These are phyloP conservation scores for Kwoniella pini DNA, from an alignment of 768 basidiomycete species.

Conservation along the genomic window DNA sequence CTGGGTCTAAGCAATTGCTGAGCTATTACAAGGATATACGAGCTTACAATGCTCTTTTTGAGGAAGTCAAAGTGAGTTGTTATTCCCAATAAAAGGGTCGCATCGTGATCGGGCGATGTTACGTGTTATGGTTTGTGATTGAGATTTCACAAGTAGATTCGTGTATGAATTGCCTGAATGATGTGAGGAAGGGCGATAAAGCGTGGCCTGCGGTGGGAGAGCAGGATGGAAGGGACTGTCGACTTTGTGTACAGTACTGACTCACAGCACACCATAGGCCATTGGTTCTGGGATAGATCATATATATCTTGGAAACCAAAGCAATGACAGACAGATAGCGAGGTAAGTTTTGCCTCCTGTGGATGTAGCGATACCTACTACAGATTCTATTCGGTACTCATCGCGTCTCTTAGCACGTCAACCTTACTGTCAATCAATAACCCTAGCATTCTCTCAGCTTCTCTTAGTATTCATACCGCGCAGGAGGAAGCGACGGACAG, in stretches of 20 bases:
- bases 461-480: slow-evolving; percentile 14
- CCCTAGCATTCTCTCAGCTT: slow-evolving; percentile 1
- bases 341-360: slow-evolving; percentile 2
- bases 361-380: no score
- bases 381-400: no score
- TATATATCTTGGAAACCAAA: slow-evolving; percentile 14
- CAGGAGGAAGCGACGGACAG: slow-evolving; percentile 17
- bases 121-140: background rate
- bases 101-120: background rate
- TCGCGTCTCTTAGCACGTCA: no score
- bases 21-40: slow-evolving; percentile 28
- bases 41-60: slow-evolving; percentile 9
- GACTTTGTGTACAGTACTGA: no score
- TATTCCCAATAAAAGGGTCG: no score
- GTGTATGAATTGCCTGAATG: no score
- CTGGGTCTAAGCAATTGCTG: slow-evolving; percentile 22
- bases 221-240: no score
- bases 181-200: no score
- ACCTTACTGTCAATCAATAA: no score
- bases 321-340: background rate
- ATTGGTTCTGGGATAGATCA: slow-evolving; percentile 15
- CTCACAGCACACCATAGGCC: slow-evolving; percentile 12
- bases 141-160: no score
- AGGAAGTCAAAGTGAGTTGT: slow-evolving; percentile 27
- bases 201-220: no score